Percentiles rank a stretch among this genome's conserved stretches.
Evolutionary conservation across 345 rosid genomes (phyloP).

Genomic region (Citrus reticulata): DNA sequence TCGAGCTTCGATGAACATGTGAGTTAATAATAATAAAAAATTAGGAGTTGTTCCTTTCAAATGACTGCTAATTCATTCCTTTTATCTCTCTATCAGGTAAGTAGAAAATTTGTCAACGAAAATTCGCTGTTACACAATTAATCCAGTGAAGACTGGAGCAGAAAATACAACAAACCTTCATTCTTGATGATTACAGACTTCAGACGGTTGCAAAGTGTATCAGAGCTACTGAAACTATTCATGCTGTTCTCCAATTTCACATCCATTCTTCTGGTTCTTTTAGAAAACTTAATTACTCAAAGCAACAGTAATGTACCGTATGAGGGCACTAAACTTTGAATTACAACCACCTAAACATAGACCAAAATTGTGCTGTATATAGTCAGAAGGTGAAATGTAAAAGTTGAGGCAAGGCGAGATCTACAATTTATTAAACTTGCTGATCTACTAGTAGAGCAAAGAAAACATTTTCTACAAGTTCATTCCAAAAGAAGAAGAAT

Average conservation of each 20-base stretch:
- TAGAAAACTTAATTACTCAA: background rate
- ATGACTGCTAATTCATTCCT: background rate
- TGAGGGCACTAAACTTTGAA: background rate
- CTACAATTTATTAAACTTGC: background rate
- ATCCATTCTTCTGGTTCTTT: background rate
- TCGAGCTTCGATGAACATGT: too few species aligned
- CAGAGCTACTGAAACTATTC: background rate
- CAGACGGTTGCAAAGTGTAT: background rate
- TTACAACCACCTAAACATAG: background rate
- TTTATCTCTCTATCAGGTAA: background rate
- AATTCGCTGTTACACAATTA: background rate
- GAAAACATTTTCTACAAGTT: background rate
- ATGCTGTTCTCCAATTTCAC: background rate
- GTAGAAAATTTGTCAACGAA: background rate
- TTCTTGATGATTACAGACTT: background rate
- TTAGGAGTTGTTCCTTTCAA: background rate
- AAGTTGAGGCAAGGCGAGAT: background rate
- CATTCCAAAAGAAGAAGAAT: background rate
- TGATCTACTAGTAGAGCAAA: background rate
- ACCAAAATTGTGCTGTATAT: background rate
- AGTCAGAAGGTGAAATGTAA: background rate
- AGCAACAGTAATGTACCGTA: background rate
- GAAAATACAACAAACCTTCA: background rate
- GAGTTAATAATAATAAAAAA: too few species aligned
- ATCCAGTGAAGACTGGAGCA: background rate